Evolutionary conservation across 805 yeast genomes (phyloP), one percentile per base, ranked within the genome.

Genomic region (Suhomyces kilbournensis): DNA sequence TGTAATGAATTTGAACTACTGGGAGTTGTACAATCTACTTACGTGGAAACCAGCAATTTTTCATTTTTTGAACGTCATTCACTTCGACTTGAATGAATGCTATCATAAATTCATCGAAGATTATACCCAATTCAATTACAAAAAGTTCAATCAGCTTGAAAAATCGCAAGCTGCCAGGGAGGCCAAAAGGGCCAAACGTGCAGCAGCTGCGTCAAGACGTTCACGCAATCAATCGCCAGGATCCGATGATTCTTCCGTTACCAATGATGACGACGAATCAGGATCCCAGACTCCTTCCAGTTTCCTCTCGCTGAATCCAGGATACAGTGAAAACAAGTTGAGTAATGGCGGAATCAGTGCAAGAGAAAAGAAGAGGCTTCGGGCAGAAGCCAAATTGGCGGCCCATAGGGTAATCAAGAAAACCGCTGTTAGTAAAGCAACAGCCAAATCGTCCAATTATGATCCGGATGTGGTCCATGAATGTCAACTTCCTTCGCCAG

Each of bases 401-500:
- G 62, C 69, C n/a, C 75, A 68, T 50, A 57, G 65, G 38, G 58
- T 69, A 12, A 65, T 68, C 38, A 67, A 68, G 51, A 66, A 55
- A 57, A 55, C 60, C n/a, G 55, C 59, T 39, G 57, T 61, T 2
- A 38, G 61, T n/a, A 60, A 57, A 39, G 55, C 60, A 7, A 59
- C 66, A 14, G 62, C 60, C 25, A 68, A 74, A 51, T 71, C 76
- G 8, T 70, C 77, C 12, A 75, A 75, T 57, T 75, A 75, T 52
- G 79, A 75, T 55, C 78, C 79, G 1, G 79, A 75, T 53, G 78
- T 75, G 8, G 68, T 73, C 2, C 79, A 75, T 55, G 79, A 75
- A 57, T 75, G 79, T 58, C 78, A 72, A 53, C 63, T 75, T 34
- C 74, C 78, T 3, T 71, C 76, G 1, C 71, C 78, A 4, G 79